phyloP scores from a whole-genome alignment of 148 eudicot genomes.

The Rhododendron ovatum region DNA sequence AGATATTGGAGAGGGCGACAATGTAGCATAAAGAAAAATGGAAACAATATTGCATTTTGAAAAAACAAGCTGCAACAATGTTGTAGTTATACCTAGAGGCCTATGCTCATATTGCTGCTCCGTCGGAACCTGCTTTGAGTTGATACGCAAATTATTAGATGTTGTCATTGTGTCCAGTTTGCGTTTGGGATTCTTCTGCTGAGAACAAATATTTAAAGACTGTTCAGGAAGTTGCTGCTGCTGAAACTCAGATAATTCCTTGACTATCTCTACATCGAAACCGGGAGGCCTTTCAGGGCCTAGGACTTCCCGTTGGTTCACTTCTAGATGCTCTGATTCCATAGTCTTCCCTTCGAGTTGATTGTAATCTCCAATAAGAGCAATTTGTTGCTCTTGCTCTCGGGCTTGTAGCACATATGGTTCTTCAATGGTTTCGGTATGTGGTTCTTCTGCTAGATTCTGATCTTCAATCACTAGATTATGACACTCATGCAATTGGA shows the following conservation, averaged over 20 bases:
- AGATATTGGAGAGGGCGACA: background rate
- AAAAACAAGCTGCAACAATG: background rate
- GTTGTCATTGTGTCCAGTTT: background rate
- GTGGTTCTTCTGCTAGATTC: background rate
- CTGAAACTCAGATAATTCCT: background rate
- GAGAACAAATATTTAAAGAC: background rate
- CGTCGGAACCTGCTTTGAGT: background rate
- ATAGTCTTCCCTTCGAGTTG: background rate
- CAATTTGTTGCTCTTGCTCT: background rate
- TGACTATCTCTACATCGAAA: background rate
- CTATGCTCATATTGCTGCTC: background rate
- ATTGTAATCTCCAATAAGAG: background rate
- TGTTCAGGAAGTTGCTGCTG: constrained; percentile 5
- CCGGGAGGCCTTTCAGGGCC: constrained; percentile 10
- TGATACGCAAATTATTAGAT: background rate
- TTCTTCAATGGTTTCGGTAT: background rate
- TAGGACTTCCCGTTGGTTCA: background rate
- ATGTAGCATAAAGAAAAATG: background rate
- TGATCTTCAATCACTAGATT: background rate
- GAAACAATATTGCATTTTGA: background rate
- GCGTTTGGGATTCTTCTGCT: background rate
- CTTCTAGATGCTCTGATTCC: background rate
- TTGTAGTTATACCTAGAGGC: background rate
- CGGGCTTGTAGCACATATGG: background rate
- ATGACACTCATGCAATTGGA: background rate